phyloP scores from a whole-genome alignment of 1,284 basidiomycete genomes.

The Ceratobasidium sp. region DNA sequence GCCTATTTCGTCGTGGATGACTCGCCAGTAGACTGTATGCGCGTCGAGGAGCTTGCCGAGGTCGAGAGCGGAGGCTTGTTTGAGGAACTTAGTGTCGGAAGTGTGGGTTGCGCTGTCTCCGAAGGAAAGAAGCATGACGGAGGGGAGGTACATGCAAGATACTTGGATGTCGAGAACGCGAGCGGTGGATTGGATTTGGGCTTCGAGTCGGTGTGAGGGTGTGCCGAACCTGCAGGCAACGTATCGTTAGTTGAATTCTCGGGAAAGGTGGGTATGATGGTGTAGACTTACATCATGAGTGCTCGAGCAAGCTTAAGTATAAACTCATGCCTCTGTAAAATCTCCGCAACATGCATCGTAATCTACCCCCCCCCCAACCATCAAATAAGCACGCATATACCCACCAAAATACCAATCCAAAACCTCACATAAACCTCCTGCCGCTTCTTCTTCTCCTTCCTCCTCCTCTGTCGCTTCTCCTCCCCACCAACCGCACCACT shows the following conservation, averaged over 20 bases:
- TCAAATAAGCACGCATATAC: constrained; percentile 3
- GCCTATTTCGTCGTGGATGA: constrained; percentile 88
- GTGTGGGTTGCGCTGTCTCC: constrained; percentile 88
- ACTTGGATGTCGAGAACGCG: constrained; percentile 87
- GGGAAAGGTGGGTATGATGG: not conserved
- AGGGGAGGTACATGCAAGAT: constrained; percentile 89
- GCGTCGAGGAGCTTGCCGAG: constrained; percentile 83
- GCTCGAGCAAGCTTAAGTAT: constrained; percentile 89
- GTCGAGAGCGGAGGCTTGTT: constrained; percentile 80
- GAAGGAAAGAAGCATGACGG: constrained; percentile 85
- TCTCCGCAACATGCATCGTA: constrained; percentile 89
- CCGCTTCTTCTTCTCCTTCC: constrained; percentile 75
- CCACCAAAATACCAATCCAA: constrained; percentile 12
- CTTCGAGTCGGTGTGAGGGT: constrained; percentile 87
- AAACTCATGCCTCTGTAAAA: constrained; percentile 90
- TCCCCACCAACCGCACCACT: constrained; percentile 57
- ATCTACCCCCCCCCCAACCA: constrained; percentile 67
- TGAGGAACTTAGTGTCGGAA: constrained; percentile 87
- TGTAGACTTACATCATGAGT: constrained; percentile 80
- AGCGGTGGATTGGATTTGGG: constrained; percentile 89
- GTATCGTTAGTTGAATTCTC: constrained; percentile 12
- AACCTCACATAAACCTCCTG: constrained; percentile 80
- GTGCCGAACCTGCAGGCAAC: constrained; percentile 73
- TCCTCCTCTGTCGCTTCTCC: constrained; percentile 62
- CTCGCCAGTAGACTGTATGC: constrained; percentile 85